phyloP scores from a whole-genome alignment of 371 early-diverging fungal species.

The Mortierella polycephala region DNA sequence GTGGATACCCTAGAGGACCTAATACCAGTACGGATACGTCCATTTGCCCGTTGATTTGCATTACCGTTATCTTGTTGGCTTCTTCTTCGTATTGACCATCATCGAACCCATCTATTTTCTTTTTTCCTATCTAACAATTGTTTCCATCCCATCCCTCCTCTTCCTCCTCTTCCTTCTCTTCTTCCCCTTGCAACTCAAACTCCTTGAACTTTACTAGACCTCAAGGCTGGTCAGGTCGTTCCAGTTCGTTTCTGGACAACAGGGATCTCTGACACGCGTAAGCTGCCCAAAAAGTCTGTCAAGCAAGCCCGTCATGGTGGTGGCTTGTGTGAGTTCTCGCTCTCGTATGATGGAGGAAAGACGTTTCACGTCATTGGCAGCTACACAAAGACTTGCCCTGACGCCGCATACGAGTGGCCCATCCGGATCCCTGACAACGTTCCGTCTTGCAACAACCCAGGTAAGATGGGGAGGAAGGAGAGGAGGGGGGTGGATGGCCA shows the following conservation, averaged over 20 bases:
- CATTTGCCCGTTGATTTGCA: neutral
- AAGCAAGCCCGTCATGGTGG: slow-evolving; percentile 61
- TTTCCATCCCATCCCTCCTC: neutral
- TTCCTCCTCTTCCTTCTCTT: too few species aligned
- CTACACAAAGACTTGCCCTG: slow-evolving; percentile 54
- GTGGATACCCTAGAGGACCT: slow-evolving; percentile 30
- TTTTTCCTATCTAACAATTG: neutral
- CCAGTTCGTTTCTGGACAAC: slow-evolving; percentile 49
- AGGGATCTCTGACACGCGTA: slow-evolving; percentile 9
- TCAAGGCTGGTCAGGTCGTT: slow-evolving; percentile 50
- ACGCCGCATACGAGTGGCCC: slow-evolving; percentile 46
- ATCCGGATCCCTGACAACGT: slow-evolving; percentile 43
- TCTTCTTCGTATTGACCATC: neutral
- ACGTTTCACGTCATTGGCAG: slow-evolving; percentile 66
- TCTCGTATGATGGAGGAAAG: slow-evolving; percentile 71
- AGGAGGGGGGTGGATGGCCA: neutral
- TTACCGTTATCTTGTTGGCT: neutral
- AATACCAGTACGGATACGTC: slow-evolving; percentile 19
- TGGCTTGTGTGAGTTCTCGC: slow-evolving; percentile 77
- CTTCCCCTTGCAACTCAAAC: neutral
- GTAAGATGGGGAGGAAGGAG: slow-evolving; percentile 4
- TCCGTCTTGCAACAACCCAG: slow-evolving; percentile 32
- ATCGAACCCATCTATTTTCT: neutral
- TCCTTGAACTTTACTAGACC: slow-evolving; percentile 1
- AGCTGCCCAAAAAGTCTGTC: slow-evolving; percentile 24